Percentiles rank a stretch among this genome's conserved stretches.
phyloP scores from a whole-genome alignment of 2,329 filamentous ascomycete genomes.

The Fusarium foetens region DNA sequence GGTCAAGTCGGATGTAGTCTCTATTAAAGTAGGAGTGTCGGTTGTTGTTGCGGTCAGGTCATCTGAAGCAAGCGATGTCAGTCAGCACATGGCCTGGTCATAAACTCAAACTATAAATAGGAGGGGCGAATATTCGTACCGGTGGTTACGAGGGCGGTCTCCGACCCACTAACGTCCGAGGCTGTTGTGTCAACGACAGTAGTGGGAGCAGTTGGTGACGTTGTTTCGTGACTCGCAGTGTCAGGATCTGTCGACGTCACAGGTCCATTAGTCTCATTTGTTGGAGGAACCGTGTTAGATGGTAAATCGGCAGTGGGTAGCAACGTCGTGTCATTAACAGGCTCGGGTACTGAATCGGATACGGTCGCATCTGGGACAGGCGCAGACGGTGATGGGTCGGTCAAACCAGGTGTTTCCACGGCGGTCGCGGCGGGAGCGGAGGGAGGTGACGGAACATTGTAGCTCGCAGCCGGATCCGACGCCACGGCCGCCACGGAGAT shows the following conservation, averaged over 20 bases:
- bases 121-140: conserved; percentile 35
- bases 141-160: conserved; percentile 32
- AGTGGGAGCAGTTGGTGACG: conserved; percentile 26
- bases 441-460: conserved; percentile 36
- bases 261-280: conserved; percentile 10
- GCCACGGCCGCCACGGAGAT: conserved; percentile 39
- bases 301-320: conserved; percentile 29
- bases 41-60: conserved; percentile 32
- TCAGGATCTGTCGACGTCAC: conserved; percentile 28
- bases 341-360: conserved; percentile 25
- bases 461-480: conserved; percentile 36
- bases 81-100: conserved; percentile 27
- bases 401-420: conserved; percentile 37
- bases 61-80: conserved; percentile 23
- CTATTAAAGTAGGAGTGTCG: conserved; percentile 28
- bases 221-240: conserved; percentile 29
- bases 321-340: conserved; percentile 25
- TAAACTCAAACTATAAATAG: conserved; percentile 24
- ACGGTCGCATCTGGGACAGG: conserved; percentile 26
- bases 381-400: conserved; percentile 27
- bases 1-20: conserved; percentile 30
- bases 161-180: conserved; percentile 27
- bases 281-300: conserved; percentile 14
- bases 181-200: conserved; percentile 28
- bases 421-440: conserved; percentile 27